Conservation (phyloP, 2,329 filamentous ascomycete species). For the Penicillium janthinellum region DNA sequence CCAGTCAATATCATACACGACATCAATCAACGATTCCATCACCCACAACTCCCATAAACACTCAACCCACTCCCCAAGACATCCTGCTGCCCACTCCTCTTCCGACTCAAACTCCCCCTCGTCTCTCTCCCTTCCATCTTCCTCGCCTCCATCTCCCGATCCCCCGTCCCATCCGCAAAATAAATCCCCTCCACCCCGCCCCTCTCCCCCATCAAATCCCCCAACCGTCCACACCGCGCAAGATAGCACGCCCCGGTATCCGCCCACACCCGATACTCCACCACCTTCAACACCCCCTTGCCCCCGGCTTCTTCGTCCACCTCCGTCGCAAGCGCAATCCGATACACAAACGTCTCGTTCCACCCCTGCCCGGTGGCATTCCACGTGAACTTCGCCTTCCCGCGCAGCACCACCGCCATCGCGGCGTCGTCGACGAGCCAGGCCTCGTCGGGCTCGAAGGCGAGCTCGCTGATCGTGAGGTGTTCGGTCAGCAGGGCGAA, state of each 20-base stretch:
- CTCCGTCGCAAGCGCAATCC: constrained; percentile 39
- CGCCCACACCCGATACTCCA: constrained; percentile 47
- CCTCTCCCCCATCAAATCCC: constrained; percentile 14
- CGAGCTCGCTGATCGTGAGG: constrained; percentile 40
- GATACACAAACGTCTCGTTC: constrained; percentile 47
- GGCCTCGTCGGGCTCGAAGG: constrained; percentile 36
- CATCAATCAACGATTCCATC: neutral
- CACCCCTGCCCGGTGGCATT: constrained; percentile 40
- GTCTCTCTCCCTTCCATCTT: constrained; percentile 2
- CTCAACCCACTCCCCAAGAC: constrained; percentile 24
- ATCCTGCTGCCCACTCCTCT: constrained; percentile 15
- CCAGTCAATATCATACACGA: neutral
- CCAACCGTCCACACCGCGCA: constrained; percentile 33
- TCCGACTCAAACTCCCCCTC: constrained; percentile 11
- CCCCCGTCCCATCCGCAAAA: neutral
- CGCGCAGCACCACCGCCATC: constrained; percentile 38
- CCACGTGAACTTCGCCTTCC: constrained; percentile 38
- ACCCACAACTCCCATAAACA: constrained; percentile 25
- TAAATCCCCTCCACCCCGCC: constrained; percentile 9
- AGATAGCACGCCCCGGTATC: constrained; percentile 50
- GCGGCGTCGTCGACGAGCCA: constrained; percentile 43
- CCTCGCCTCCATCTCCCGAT: constrained; percentile 3
- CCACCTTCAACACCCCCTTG: constrained; percentile 33
- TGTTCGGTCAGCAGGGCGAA: constrained; percentile 37
- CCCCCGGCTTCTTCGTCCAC: neutral